Conservation (phyloP, 192 early-diverging fungal genomes). For the Backusella psychrophila region DNA sequence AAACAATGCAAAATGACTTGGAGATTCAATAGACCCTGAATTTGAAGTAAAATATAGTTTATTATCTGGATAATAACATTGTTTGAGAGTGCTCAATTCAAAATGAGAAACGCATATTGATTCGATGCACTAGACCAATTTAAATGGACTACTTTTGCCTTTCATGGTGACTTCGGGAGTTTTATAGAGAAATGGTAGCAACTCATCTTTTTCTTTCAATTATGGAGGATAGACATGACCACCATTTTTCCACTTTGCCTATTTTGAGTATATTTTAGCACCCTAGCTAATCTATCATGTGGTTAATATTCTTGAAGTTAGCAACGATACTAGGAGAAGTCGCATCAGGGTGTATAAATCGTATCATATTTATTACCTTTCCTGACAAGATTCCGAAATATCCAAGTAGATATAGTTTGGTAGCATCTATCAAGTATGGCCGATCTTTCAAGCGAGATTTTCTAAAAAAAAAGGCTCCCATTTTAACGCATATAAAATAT, state of each 20-base stretch:
- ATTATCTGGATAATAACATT: neutral
- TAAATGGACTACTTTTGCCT: neutral
- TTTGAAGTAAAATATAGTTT: neutral
- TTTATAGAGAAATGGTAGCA: neutral
- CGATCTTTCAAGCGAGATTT: neutral
- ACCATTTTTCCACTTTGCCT: neutral
- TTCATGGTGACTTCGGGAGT: neutral
- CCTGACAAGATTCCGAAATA: neutral
- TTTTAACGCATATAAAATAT: too few species aligned
- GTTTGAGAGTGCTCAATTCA: neutral
- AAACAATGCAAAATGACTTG: neutral
- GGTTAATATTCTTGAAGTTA: neutral
- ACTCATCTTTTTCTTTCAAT: neutral
- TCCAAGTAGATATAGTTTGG: neutral
- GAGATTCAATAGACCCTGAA: neutral
- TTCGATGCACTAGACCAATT: neutral
- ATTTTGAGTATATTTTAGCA: neutral
- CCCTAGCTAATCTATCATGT: neutral
- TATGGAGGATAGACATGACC: neutral
- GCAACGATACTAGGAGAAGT: neutral
- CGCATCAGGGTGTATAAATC: neutral
- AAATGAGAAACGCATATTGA: neutral
- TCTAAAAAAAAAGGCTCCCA: too few species aligned
- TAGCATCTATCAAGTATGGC: neutral
- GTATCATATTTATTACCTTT: neutral